Conservation (phyloP, 306 rosid genomes). For the Mucuna pruriens region DNA sequence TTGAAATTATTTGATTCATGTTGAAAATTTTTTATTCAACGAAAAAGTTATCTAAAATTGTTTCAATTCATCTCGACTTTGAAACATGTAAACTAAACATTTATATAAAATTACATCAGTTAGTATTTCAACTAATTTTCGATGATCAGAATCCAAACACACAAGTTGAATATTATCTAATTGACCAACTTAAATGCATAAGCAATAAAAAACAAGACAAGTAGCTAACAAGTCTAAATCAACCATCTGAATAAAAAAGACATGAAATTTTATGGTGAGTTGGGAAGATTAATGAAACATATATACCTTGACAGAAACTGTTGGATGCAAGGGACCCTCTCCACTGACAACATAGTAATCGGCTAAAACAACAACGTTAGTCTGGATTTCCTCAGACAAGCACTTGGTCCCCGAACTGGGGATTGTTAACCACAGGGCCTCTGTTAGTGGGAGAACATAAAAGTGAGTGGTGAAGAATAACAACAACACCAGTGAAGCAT, state of each 20-base stretch:
- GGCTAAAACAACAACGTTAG: slow-evolving; percentile 52
- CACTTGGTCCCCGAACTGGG: slow-evolving; percentile 59
- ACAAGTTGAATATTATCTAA: background rate
- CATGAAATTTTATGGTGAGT: background rate
- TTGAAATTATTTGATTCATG: too few relatives aligned
- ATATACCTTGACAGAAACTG: slow-evolving; percentile 43
- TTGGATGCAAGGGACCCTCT: background rate
- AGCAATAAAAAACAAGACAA: background rate
- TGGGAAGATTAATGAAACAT: background rate
- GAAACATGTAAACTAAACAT: too few relatives aligned
- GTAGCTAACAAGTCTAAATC: background rate
- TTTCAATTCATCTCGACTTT: too few relatives aligned
- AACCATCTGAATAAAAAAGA: background rate
- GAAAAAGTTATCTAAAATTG: too few relatives aligned
- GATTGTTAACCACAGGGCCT: slow-evolving; percentile 49
- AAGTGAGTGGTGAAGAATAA: background rate
- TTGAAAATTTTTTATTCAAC: too few relatives aligned
- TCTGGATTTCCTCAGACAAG: slow-evolving; percentile 57
- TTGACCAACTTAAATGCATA: background rate
- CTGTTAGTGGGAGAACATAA: slow-evolving; percentile 27
- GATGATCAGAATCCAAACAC: too few relatives aligned
- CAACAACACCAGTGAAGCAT: background rate
- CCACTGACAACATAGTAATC: slow-evolving; percentile 49
- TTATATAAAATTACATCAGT: too few relatives aligned
- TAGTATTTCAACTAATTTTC: too few relatives aligned